Percentiles rank a stretch among this genome's conserved stretches.
These are phyloP conservation scores for Citrullus mucosospermus DNA, from an alignment of 306 rosid species.

Conservation along the genomic window DNA sequence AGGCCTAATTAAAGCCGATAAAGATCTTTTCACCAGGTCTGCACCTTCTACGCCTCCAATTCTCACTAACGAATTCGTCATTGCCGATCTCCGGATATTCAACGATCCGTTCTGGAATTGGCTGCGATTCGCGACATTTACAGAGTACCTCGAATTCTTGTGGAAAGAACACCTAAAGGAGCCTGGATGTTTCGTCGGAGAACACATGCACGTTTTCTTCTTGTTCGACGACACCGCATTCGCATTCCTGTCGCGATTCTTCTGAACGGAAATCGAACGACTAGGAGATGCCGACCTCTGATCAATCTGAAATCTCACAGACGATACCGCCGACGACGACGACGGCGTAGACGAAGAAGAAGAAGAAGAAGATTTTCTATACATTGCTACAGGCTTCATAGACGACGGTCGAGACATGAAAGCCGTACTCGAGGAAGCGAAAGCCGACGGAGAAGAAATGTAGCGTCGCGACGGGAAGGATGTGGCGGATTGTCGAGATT, in stretches of 20 bases:
- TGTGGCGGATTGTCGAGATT: neutral
- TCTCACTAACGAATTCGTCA: conserved; percentile 86
- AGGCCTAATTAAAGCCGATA: conserved; percentile 73
- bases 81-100: conserved; percentile 84
- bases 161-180: conserved; percentile 87
- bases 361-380: conserved; percentile 7
- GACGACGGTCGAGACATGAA: conserved; percentile 43
- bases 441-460: conserved; percentile 23
- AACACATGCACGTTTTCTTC: conserved; percentile 77
- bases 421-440: conserved; percentile 49
- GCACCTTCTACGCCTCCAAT: conserved; percentile 79
- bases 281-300: conserved; percentile 50
- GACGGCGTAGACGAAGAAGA: neutral
- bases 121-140: conserved; percentile 33
- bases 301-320: conserved; percentile 51
- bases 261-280: conserved; percentile 15
- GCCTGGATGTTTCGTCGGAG: conserved; percentile 88
- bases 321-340: conserved; percentile 16
- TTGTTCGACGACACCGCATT: neutral
- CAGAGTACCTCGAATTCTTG: conserved; percentile 24
- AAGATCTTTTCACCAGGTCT: conserved; percentile 60
- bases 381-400: conserved; percentile 40
- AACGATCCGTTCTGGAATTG: conserved; percentile 16
- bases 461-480: conserved; percentile 36
- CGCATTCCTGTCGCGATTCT: conserved; percentile 14